Evolutionary conservation across 1,284 basidiomycete species (phyloP), one percentile per base, ranked within the genome.

Genomic region (Volvariella volvacea): DNA sequence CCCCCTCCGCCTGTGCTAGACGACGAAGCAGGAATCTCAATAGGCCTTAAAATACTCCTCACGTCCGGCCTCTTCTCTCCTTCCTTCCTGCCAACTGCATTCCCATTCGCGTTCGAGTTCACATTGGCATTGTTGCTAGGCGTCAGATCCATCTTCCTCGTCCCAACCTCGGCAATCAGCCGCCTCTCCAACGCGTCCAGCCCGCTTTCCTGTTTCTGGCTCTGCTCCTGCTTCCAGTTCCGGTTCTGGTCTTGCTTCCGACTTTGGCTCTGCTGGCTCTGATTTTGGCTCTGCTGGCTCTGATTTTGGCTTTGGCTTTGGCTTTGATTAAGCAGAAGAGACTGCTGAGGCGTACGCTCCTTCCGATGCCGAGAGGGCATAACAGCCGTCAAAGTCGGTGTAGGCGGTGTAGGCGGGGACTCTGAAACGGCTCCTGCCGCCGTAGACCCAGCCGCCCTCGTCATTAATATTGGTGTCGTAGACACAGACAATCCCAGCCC

Each of bases 131-230:
- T 36, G n/a, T 20, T 20, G 43, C 36, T 43, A 49, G 17, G 41
- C 48, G 9, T 39, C 9, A 38, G 16, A 25, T 64, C 65, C 7
- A 69, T 50, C 56, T 74, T 80, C 39, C 76, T 68, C 4, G 82
- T 85, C n/a, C 82, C 82, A 3, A 85, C 82, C 52, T 84, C 75
- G 0, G 74, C 77, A 0, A 80, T 58, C 2, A 85, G 62, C 37
- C 76, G 66, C 41, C 74, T 67, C 54, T 85, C 82, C 15, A 85
- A 59, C 2, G 77, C 81, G 50, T 84, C 82, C 4, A 85, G 61
- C 1, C 82, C 82, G 37, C 65, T 77, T 46, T 71, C 67, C 4
- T 15, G 31, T 43, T 17, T 42, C 57, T 16, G 36, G 30, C 19
- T 41, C 47, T 12, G 20, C 25, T 28, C 20, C 38, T 0, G 51